Percentiles rank a stretch among this genome's conserved stretches.
Evolutionary conservation across 768 basidiomycete species (phyloP).

Genomic region (Sistotremastrum niveocremeum): DNA sequence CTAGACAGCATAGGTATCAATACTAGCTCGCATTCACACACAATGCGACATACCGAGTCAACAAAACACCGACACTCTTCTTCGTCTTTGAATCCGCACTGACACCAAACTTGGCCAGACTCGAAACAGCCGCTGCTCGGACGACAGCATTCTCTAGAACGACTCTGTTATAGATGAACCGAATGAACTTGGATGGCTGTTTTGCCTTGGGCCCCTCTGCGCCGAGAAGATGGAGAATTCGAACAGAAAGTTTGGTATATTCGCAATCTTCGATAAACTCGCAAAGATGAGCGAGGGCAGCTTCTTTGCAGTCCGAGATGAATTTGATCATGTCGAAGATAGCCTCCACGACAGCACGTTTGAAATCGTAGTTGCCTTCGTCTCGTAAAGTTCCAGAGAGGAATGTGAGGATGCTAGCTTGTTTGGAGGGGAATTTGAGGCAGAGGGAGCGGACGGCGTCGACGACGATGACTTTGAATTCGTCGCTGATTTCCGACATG

Average conservation of each 20-base stretch:
- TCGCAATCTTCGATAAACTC: conserved; percentile 99
- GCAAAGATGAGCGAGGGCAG: conserved; percentile 94
- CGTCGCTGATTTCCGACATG: conserved; percentile 98
- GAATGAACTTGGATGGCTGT: conserved; percentile 97
- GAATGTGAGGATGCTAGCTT: conserved; percentile 94
- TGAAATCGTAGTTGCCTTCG: conserved; percentile 99
- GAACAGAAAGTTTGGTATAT: conserved; percentile 96
- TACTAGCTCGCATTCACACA: conserved; percentile 2
- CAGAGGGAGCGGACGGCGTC: conserved; percentile 96
- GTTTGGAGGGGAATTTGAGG: conserved; percentile 97
- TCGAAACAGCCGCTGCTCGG: conserved; percentile 88
- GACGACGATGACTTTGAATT: conserved; percentile 99
- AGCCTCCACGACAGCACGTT: conserved; percentile 96
- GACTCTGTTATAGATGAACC: conserved; percentile 99
- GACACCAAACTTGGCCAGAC: conserved; percentile 93
- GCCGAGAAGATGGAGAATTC: conserved; percentile 89
- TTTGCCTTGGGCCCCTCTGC: conserved; percentile 91
- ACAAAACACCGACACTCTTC: conserved; percentile 76
- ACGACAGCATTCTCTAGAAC: conserved; percentile 98
- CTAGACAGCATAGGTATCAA: conserved; percentile 23
- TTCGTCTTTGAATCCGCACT: conserved; percentile 73
- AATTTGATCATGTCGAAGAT: conserved; percentile 99
- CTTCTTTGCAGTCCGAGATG: conserved; percentile 90
- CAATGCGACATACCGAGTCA: conserved; percentile 48
- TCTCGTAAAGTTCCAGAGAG: conserved; percentile 92